phyloP scores from a whole-genome alignment of 2,329 filamentous ascomycete genomes.

The Ceratocystis diversiconidia region DNA sequence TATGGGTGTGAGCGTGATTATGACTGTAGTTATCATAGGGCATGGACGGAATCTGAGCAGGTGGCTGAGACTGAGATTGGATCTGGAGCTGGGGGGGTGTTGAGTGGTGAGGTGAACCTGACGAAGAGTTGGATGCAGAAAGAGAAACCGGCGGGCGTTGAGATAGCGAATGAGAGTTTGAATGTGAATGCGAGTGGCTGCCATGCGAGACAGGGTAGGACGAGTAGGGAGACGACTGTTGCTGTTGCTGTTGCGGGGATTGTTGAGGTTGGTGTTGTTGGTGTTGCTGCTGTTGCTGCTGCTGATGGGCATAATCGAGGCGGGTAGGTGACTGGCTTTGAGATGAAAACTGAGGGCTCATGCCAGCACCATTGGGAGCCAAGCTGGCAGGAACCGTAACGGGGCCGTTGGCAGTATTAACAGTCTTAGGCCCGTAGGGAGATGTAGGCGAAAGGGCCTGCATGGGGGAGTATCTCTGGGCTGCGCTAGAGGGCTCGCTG shows the following conservation, averaged over 20 bases:
- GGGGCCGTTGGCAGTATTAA: slow-evolving; percentile 47
- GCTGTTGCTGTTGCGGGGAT: slow-evolving; percentile 2
- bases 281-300: slow-evolving; percentile 16
- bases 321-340: slow-evolving; percentile 69
- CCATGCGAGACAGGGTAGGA: slow-evolving; percentile 7
- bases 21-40: slow-evolving; percentile 50
- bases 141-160: slow-evolving; percentile 60
- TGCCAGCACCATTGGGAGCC: slow-evolving; percentile 64
- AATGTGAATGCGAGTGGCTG: slow-evolving; percentile 26
- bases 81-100: slow-evolving; percentile 15
- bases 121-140: slow-evolving; percentile 39
- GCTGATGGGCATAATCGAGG: slow-evolving; percentile 40
- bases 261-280: slow-evolving; percentile 15
- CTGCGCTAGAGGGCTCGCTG: slow-evolving; percentile 62
- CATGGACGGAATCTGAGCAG: slow-evolving; percentile 17
- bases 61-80: slow-evolving; percentile 14
- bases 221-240: slow-evolving; percentile 4
- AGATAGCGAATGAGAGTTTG: slow-evolving; percentile 19
- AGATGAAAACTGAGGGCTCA: slow-evolving; percentile 45
- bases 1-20: neutral
- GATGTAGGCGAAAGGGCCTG: slow-evolving; percentile 70
- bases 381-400: slow-evolving; percentile 73
- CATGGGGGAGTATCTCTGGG: slow-evolving; percentile 93
- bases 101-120: slow-evolving; percentile 16
- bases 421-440: slow-evolving; percentile 55